Evolutionary conservation across 176 grass and related monocot species (phyloP).

Genomic region (Poa annua): DNA sequence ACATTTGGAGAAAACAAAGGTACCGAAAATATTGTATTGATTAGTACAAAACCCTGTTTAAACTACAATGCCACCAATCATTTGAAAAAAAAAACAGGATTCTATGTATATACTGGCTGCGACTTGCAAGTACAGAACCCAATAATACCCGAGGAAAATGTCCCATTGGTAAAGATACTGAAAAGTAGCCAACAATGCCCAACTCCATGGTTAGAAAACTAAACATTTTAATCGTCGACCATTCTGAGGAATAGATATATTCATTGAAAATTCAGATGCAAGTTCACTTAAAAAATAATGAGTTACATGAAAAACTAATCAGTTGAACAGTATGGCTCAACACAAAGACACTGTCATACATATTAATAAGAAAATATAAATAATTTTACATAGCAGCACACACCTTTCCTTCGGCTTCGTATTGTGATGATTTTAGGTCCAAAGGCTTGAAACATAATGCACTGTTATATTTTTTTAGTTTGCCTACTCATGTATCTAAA

Average conservation of each 20-base stretch:
- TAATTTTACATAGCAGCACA: constrained; percentile 2
- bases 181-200: background rate
- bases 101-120: background rate
- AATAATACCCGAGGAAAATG: background rate
- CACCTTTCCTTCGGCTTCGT: constrained; percentile 50
- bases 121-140: background rate
- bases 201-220: too few species aligned
- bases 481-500: too few species aligned
- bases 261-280: background rate
- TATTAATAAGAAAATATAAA: background rate
- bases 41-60: background rate
- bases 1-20: too few species aligned
- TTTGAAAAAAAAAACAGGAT: background rate
- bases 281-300: background rate
- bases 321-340: background rate
- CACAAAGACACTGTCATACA: too few species aligned
- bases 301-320: background rate
- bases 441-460: constrained; percentile 60
- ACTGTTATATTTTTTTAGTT: too few species aligned
- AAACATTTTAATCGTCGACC: background rate
- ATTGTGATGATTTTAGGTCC: constrained; percentile 50
- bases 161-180: background rate
- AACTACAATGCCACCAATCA: background rate
- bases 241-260: background rate
- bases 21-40: too few species aligned